Conservation (phyloP, 768 basidiomycete genomes). For the Leccinum subtestaceum region DNA sequence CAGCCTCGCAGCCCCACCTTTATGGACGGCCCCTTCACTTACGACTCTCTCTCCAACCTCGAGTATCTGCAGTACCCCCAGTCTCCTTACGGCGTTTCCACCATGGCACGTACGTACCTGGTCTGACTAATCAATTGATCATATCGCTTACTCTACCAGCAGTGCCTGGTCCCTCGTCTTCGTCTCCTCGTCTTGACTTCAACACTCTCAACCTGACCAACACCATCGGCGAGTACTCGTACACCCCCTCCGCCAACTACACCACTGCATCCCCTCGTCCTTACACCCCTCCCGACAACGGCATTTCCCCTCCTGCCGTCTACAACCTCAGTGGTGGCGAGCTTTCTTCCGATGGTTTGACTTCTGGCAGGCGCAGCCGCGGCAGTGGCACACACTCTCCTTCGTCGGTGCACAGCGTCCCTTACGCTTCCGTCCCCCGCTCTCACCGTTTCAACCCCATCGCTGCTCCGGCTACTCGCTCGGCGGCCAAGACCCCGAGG, state of each 20-base stretch:
- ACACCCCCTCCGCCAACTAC: conserved; percentile 53
- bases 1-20: conserved; percentile 50
- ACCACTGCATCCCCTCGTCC: conserved; percentile 56
- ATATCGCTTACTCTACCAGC: conserved; percentile 12
- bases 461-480: conserved; percentile 46
- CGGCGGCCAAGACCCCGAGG: conserved; percentile 50
- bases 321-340: conserved; percentile 71
- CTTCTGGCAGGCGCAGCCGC: conserved; percentile 65
- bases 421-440: conserved; percentile 64
- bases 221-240: conserved; percentile 57
- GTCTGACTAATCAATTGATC: neutral
- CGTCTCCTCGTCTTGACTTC: conserved; percentile 64
- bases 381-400: conserved; percentile 62
- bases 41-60: conserved; percentile 44
- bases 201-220: conserved; percentile 56
- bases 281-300: conserved; percentile 65
- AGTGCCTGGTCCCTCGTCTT: conserved; percentile 53
- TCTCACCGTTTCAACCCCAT: conserved; percentile 82
- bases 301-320: conserved; percentile 70
- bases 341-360: conserved; percentile 67
- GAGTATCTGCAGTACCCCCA: conserved; percentile 73
- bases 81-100: conserved; percentile 55
- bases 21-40: conserved; percentile 46
- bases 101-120: conserved; percentile 57
- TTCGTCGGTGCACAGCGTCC: conserved; percentile 43